phyloP scores from a whole-genome alignment of 345 rosid species.

The Boechera stricta region DNA sequence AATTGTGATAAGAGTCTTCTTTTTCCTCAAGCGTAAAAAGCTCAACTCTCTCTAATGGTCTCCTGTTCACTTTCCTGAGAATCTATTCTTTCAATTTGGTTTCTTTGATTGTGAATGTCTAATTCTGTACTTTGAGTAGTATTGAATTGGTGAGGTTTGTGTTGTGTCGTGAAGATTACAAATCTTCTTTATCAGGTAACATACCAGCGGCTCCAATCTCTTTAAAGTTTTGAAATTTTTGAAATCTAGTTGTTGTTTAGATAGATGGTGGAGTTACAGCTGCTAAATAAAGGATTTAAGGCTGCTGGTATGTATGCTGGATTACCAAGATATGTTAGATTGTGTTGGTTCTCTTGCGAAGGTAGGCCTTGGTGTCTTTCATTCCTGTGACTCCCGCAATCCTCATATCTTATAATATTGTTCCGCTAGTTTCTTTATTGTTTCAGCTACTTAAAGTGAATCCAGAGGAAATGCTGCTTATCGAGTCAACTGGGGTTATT shows the following conservation, averaged over 20 bases:
- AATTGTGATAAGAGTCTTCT: too few species aligned
- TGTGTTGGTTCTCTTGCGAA: conserved; percentile 70
- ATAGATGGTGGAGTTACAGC: conserved; percentile 94
- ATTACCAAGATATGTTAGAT: conserved; percentile 77
- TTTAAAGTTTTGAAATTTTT: conserved; percentile 27
- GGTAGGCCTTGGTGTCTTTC: conserved; percentile 46
- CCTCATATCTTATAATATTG: conserved; percentile 11
- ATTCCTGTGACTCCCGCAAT: not conserved
- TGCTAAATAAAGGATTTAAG: conserved; percentile 71
- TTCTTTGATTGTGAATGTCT: too few species aligned
- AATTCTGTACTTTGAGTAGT: too few species aligned
- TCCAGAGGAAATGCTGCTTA: conserved; percentile 53
- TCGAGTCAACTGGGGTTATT: conserved; percentile 95
- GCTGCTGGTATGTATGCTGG: conserved; percentile 89
- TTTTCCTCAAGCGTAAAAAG: too few species aligned
- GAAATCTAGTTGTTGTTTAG: conserved; percentile 45
- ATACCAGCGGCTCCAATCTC: conserved; percentile 88
- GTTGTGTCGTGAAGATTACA: too few species aligned
- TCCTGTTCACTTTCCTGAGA: too few species aligned
- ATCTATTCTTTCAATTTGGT: too few species aligned
- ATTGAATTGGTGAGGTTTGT: too few species aligned
- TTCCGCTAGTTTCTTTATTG: conserved; percentile 12
- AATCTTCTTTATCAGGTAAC: not conserved
- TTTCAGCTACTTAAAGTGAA: conserved; percentile 67
- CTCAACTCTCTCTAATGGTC: too few species aligned